Evolutionary conservation across 371 early-diverging fungal genomes (phyloP), one percentile per base, ranked within the genome.

Genomic region (Syncephalis plumigaleata): DNA sequence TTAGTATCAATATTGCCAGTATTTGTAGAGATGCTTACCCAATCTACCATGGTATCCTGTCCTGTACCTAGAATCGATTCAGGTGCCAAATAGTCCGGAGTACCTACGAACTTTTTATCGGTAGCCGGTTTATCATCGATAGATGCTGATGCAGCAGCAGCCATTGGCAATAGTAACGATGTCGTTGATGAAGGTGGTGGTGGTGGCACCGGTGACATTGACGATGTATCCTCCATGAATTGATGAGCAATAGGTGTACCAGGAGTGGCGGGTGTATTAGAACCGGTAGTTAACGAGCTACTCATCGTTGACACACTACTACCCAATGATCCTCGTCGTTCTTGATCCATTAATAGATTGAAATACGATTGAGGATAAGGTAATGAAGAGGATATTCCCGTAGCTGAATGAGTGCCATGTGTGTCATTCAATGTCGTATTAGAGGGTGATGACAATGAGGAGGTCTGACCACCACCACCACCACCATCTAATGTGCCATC

Each of bases 31-130:
- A 7, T 13, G 58, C 65, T 60, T 72, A 81, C 84, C 91, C 91
- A 91, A 58, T 91, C 91, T 2, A 91, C 87, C 68, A 79, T 78
- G 0, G 73, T 68, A 52, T 83, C 88, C 55, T 91, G 86, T 7
- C 84, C 80, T 16, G 83, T 67, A 21, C 90, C 90, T 17, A 85
- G 54, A 23, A 97, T 84, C 50, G 82, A 81, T 59, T 97, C 98
- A 0, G 95, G 95, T 2, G 95, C 92, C 47, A 97, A 65, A 57
- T 94, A 97, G 58, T 94, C 98, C 0, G 98, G 98, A n/a, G 98
- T 97, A 13, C 98, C 98, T 8, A 88, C 87, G 42, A 54, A 85
- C 25, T 21, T 55, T 26, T 58, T 56, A 31, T 4, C 7, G 4
- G 31, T 4, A 11, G 31, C 31, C 5, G 61, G 58, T 0, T 44